phyloP scores from a whole-genome alignment of 495 filamentous ascomycete species.

The Neurospora africana region DNA sequence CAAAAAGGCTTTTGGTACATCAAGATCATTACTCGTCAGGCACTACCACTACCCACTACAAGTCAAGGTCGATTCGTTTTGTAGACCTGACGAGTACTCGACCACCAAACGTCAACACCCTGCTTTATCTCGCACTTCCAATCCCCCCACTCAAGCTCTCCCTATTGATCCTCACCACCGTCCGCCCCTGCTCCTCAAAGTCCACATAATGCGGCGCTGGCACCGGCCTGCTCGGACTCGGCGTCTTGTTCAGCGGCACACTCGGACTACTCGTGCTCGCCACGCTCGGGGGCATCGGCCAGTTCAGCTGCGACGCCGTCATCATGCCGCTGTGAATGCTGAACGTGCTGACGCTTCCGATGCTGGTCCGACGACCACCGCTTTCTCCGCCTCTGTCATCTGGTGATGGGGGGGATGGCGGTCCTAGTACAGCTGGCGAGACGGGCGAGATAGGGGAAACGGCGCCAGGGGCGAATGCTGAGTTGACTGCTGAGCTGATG shows the following conservation, averaged over 20 bases:
- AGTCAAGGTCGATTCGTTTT: not conserved
- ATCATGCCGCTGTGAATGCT: not conserved
- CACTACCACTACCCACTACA: not conserved
- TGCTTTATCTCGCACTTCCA: not conserved
- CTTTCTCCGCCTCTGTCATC: not conserved
- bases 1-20: not conserved
- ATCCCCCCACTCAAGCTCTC: not conserved
- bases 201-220: not conserved
- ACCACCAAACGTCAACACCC: not conserved
- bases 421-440: not conserved
- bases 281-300: not conserved
- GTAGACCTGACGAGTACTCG: not conserved
- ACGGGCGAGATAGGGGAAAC: not conserved
- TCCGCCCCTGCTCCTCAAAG: not conserved
- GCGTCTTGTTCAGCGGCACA: not conserved
- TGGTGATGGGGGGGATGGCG: not conserved
- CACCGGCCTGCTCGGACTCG: not conserved
- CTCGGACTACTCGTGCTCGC: not conserved
- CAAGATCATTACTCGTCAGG: not conserved
- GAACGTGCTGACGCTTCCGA: not conserved
- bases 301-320: not conserved
- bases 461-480: not conserved
- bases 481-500: not conserved
- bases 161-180: not conserved
- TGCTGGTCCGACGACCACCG: not conserved